Evolutionary conservation across 345 rosid species (phyloP).

Genomic region (Salix viminalis): DNA sequence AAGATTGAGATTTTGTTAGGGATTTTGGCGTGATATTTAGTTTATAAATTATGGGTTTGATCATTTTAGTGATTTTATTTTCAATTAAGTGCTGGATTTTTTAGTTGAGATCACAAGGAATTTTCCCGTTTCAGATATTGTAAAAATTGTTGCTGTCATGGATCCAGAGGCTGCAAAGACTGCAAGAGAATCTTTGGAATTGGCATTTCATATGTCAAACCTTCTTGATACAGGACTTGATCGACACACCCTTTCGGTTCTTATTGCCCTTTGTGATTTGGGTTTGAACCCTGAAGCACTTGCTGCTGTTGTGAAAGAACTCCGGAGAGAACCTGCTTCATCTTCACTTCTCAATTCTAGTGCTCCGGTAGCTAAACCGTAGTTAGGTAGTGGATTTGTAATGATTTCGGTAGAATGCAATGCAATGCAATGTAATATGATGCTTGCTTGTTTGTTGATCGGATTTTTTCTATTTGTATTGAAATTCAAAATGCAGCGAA

Average conservation of each 20-base stretch:
- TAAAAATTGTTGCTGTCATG: neutral
- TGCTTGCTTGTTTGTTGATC: neutral
- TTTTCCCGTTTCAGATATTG: neutral
- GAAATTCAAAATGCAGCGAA: neutral
- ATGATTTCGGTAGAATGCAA: neutral
- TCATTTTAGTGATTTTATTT: neutral
- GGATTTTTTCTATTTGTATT: neutral
- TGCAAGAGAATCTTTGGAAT: conserved; percentile 8
- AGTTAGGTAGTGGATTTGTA: neutral
- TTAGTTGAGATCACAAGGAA: neutral
- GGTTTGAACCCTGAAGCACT: conserved; percentile 15
- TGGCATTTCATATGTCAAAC: conserved; percentile 11
- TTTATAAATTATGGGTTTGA: neutral
- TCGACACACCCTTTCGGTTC: conserved; percentile 12
- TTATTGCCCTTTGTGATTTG: conserved; percentile 11
- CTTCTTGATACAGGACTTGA: conserved; percentile 9
- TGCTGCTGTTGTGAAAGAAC: conserved; percentile 8
- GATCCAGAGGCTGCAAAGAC: conserved; percentile 7
- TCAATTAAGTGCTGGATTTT: neutral
- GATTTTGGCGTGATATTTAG: neutral
- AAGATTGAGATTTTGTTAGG: neutral
- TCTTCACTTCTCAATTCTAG: neutral
- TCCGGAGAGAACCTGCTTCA: neutral
- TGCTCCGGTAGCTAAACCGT: neutral
- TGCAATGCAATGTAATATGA: neutral